Percentiles rank a stretch among this genome's conserved stretches.
Evolutionary conservation across 371 early-diverging fungal species (phyloP).

Genomic region (Mucor piriformis): DNA sequence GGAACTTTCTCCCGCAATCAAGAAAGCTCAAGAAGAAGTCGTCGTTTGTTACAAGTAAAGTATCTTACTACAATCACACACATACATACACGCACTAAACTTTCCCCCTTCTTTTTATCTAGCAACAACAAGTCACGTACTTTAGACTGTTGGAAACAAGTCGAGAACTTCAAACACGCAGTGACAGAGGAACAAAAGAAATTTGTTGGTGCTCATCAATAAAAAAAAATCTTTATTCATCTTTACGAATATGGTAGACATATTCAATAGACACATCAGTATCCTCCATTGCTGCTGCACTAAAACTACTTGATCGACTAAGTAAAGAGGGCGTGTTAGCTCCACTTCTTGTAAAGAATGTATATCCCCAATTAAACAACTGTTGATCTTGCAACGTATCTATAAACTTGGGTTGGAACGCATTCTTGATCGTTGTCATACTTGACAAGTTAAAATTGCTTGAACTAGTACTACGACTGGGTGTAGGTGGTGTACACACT

Average conservation of each 20-base stretch:
- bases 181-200: conserved; percentile 33
- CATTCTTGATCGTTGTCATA: conserved; percentile 13
- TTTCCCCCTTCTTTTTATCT: neutral
- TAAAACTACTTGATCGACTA: conserved; percentile 36
- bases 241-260: conserved; percentile 10
- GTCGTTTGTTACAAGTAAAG: conserved; percentile 31
- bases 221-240: conserved; percentile 4
- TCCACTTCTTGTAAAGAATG: conserved; percentile 27
- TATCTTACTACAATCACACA: too few species aligned
- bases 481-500: neutral
- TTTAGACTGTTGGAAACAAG: conserved; percentile 31
- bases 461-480: conserved; percentile 12
- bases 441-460: neutral
- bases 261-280: conserved; percentile 9
- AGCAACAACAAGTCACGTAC: conserved; percentile 26
- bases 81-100: too few species aligned
- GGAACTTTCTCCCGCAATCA: conserved; percentile 19
- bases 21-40: conserved; percentile 23
- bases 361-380: conserved; percentile 19
- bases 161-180: conserved; percentile 23
- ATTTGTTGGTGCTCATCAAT: conserved; percentile 42
- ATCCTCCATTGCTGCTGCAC: conserved; percentile 5
- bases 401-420: conserved; percentile 60
- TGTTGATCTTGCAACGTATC: conserved; percentile 63
- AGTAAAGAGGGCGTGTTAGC: conserved; percentile 18